Base-by-base conservation (phyloP, 345 rosid species). In the Gossypium ekmanianum region DNA sequence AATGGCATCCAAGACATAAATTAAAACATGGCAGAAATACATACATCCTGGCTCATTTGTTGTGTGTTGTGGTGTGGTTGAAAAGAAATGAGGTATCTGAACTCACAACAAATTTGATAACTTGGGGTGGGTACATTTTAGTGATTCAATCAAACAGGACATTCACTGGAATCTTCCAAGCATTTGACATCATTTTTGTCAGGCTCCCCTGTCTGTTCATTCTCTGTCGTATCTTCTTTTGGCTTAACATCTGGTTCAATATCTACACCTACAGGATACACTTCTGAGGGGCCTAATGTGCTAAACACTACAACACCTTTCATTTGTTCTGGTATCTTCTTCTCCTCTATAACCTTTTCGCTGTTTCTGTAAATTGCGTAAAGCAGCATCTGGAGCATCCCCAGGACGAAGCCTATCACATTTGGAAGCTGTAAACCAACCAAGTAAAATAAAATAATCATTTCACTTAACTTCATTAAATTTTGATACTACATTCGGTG, bases 361-460 rank as follows among this genome's bases (percentile, higher is more conserved):
- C 82, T 57, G 58, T 85, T 85, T 24, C 84, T 87, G 88, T 85
- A 92, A 8, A 83, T 54, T 12, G 78, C 83, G 66, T 94, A 91
- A 24, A 94, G 72, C 26, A 81, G 1, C 97, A 92, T 94, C 81
- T 92, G 98, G 44, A 84, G 45, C 71, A 91, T 61, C 61, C 98
- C 98, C 73, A 94, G 58, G 68, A 83, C 8, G 78, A 94, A 85
- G 17, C 98, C 98, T 34, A 88, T 6, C 13, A 94, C 74, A 64
- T 94, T 94, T 29, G 98, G 97, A 3, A 91, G 81, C 98, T 94
- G 84, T 26, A 24, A 11, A 34, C 8, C 13, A 16, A 24, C 11
- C 16, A n/a, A 20, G 24, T 47, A 58, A 29, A 12, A 61, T 4
- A 1, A 9, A 63, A 3, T 29, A 50, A 20, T 27, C 61, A 44